Base-by-base conservation (phyloP, 208 protist genomes). In the Trypanosoma avium region DNA sequence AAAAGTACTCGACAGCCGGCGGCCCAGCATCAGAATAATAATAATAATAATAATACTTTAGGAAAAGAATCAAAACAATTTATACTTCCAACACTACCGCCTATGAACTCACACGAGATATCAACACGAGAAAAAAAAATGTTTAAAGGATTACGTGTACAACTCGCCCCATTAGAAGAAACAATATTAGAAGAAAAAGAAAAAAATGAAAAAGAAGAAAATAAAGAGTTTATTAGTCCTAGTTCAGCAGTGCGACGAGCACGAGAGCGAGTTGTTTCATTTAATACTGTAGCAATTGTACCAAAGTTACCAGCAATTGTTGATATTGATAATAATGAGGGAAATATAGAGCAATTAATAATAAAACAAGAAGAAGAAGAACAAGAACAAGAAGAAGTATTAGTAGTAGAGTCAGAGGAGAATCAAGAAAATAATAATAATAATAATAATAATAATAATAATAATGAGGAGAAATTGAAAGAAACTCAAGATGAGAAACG, bases 151-250 rank as follows among this genome's bases (percentile, higher is more conserved):
- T n/a, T n/a, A n/a, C n/a, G n/a, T n/a, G n/a, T n/a, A n/a, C n/a
- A n/a, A n/a, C n/a, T n/a, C n/a, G n/a, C n/a, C 7, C 22, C 52
- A 35, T 57, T 21, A 26, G 17, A 7, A 24, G 35, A 26, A 10
- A 52, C 76, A 71, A 33, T 82, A 63, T 43, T 77, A 82, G 40
- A 67, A 82, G 67, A 75, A 79, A 22, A 33, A 22, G 15, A 1
- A 43, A 43, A 61, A 21, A 8, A 17, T 61, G 38, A 61, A 32
- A n/a, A 42, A 49, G 15, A 61, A 33, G 30, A 17, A 32, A 33
- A 63, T 74, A 29, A 49, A 76, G 48, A 54, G 27, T 15, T 17
- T 15, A 9, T 2, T 26, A 54, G 4, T 8, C 4, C 8, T 19
- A 60, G 80, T n/a, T 32, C 81, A 81, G 33, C 75, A 71, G 21